A percentile compares a stretch with the other conserved stretches of the same genome.
These are phyloP conservation scores for Picochlorum sp. DNA, from an alignment of 139 green algal genomes.

Conservation along the genomic window DNA sequence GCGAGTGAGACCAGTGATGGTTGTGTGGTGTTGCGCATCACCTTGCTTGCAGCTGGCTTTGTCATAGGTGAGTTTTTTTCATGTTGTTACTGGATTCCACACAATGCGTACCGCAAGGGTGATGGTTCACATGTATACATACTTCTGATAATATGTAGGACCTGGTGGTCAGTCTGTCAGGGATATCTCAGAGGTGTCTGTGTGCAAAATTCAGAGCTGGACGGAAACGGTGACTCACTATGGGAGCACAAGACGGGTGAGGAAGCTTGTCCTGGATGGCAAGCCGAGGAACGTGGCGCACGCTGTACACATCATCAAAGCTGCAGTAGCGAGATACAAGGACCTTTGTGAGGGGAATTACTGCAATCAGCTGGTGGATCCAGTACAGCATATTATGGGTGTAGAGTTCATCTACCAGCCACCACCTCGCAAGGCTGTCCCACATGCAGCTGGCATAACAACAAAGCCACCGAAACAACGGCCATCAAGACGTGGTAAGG, in stretches of 20 bases:
- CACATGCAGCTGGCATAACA: constrained; percentile 45
- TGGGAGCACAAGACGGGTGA: background rate
- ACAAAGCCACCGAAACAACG: background rate
- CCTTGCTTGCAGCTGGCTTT: constrained; percentile 84
- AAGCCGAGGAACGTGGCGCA: constrained; percentile 14
- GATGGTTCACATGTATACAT: background rate
- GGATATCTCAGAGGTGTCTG: constrained; percentile 65
- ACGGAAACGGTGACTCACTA: background rate
- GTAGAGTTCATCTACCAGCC: constrained; percentile 85
- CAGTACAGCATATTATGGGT: constrained; percentile 64
- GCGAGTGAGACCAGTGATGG: constrained; percentile 39
- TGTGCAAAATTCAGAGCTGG: background rate
- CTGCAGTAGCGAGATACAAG: constrained; percentile 78
- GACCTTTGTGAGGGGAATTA: constrained; percentile 75
- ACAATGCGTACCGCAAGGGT: too few relatives aligned
- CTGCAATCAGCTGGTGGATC: constrained; percentile 53
- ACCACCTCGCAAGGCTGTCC: constrained; percentile 63
- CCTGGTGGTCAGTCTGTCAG: constrained; percentile 41
- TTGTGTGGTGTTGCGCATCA: constrained; percentile 59
- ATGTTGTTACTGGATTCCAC: too few relatives aligned
- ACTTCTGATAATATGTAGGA: constrained; percentile 10
- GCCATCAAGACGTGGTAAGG: background rate
- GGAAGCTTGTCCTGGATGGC: background rate
- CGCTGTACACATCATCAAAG: constrained; percentile 59
- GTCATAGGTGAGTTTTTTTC: constrained; percentile 42